Evolutionary conservation across 805 yeast species (phyloP), one percentile per base, ranked within the genome.

Genomic region (Candida wancherniae): DNA sequence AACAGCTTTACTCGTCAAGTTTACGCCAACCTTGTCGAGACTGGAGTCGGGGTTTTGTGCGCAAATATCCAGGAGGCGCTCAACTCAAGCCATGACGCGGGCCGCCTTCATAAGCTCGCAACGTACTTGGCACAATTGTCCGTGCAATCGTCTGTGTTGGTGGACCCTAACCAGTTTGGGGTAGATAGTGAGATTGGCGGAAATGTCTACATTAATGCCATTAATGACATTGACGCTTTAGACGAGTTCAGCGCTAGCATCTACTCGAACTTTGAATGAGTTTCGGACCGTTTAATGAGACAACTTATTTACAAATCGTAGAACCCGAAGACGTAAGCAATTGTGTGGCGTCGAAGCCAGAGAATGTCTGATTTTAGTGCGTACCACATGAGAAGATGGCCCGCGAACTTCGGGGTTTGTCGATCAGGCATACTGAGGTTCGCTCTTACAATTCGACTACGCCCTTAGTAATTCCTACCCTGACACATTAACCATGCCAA

Each of bases 241-340:
- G 94, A 84, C 43, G 95, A 86, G 38, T 70, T 88, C 44, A 80
- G 95, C 58, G 97, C 97, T 4, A 71, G 86, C 44, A 88, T 88
- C 6, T 88, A 88, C 55, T 81, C 95, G 12, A 86, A 86, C 49
- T 84, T 83, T 42, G 70, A 64, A 32, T 63, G 50, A 40, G 12
- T 6, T 6, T 5, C 6, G 23, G 6, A 21, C 23, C 23, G 10
- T n/a, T 10, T 7, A 7, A 9, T 7, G 6, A 11, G 23, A 21
- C n/a, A n/a, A n/a, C n/a, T n/a, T n/a, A n/a, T n/a, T n/a, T n/a
- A n/a, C n/a, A n/a, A n/a, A n/a, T n/a, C n/a, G n/a, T n/a, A n/a
- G n/a, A n/a, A n/a, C n/a, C n/a, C n/a, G n/a, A n/a, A n/a, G n/a
- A n/a, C n/a, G n/a, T n/a, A n/a, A n/a, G n/a, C n/a, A n/a, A n/a